Base-by-base conservation (phyloP, 805 yeast species). In the Peterozyma toletana region DNA sequence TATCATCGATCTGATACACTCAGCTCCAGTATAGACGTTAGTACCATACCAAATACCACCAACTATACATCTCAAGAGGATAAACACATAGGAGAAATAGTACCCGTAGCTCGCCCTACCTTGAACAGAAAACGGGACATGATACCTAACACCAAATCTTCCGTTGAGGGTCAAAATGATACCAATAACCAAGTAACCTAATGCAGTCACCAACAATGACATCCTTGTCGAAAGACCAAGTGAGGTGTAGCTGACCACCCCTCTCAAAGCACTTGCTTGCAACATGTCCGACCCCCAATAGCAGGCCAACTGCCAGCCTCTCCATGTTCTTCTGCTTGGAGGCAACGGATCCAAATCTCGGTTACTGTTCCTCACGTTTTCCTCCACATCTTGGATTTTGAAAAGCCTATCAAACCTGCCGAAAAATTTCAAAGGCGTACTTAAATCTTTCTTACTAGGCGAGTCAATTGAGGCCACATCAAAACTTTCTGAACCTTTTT, bases 61-160 rank as follows among this genome's bases (percentile, higher is more conserved):
- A 7, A 64, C 65, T 14, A 62, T 50, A 38, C 60, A 59, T 54
- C 70, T 57, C 21, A 59, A 57, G 11, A 59, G 47, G 18, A 60
- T 52, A 11, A 58, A 53, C 21, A 64, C 53, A 37, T 57, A 59
- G 7, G 64, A 51, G 15, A 66, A 61, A 18, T 59, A 56, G 42
- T 58, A 59, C 3, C 63, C 59, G 43, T 59, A 60, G 13, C 62
- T 56, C 15, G 66, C 56, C 43, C 69, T 53, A 45, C 55, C 56
- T 27, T 50, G 51, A 2, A 64, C 49, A 5, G 70, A 64, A 48
- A 64, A 66, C 2, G 68, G 66, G 14, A 65, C 55, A 33, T 64
- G 66, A 11, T 59, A 56, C 31, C 50, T 53, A 5, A 68, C 62
- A 38, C 69, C 68, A 39, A 59, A 53, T 5, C 54, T 55, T 38